Evolutionary conservation across 805 yeast species (phyloP).

Genomic region (Kodamaea kaohsiungensis): DNA sequence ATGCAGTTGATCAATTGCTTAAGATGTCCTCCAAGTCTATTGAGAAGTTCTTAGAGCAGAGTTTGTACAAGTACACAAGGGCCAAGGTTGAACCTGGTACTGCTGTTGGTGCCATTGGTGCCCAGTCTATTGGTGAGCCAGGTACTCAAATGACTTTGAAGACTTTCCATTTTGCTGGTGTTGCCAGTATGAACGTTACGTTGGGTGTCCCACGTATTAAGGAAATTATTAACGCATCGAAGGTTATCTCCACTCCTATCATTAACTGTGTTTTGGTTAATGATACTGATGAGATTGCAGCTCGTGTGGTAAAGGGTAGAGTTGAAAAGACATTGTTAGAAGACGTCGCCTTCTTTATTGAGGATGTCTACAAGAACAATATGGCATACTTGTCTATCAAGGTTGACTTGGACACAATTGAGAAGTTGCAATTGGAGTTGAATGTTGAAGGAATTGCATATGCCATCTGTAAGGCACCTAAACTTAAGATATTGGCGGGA

Average conservation of each 20-base stretch:
- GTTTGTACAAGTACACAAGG: constrained; percentile 77
- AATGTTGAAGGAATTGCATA: constrained; percentile 81
- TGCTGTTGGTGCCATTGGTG: constrained; percentile 99
- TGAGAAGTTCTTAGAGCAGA: constrained; percentile 65
- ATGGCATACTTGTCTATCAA: constrained; percentile 78
- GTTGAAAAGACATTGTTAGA: constrained; percentile 86
- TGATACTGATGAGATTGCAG: constrained; percentile 94
- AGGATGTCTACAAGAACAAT: constrained; percentile 86
- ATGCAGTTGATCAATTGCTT: constrained; percentile 61
- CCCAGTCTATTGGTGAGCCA: constrained; percentile 98
- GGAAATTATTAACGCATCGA: constrained; percentile 97
- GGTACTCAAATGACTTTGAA: constrained; percentile 97
- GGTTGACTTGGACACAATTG: constrained; percentile 82
- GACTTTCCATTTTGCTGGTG: constrained; percentile 98
- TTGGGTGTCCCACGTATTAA: constrained; percentile 99
- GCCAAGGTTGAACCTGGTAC: constrained; percentile 99
- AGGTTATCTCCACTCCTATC: constrained; percentile 92
- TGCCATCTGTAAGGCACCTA: constrained; percentile 84
- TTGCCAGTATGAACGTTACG: constrained; percentile 98
- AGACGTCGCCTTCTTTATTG: constrained; percentile 86
- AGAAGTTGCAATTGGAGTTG: constrained; percentile 84
- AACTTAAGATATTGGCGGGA: constrained; percentile 73
- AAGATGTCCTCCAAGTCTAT: constrained; percentile 67
- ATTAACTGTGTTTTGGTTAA: constrained; percentile 93
- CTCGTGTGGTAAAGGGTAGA: constrained; percentile 97